Base-by-base conservation (phyloP, 257 asterid genomes). In the Rauvolfia tetraphylla region DNA sequence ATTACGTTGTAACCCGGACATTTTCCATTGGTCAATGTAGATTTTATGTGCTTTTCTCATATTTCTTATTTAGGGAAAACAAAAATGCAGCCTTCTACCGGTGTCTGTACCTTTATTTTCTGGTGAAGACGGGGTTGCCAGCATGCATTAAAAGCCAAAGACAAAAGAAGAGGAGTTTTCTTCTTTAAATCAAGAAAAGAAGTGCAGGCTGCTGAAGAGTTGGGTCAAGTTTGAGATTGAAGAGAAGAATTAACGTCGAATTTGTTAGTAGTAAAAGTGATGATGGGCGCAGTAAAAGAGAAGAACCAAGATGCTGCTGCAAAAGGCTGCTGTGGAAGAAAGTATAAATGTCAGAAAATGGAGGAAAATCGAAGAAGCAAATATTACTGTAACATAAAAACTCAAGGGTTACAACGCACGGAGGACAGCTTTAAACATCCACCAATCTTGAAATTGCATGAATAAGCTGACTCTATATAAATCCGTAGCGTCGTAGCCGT, bases 351-450 rank as follows among this genome's bases (percentile, higher is more conserved):
- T 73, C 79, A 81, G 84, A 81, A 77, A 77, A 67, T 71, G 73
- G 78, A 76, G 71, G 25, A 81, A 75, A 79, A 42, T 38, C 67
- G 48, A 74, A 67, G 51, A 68, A 76, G n/a, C 66, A 71, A 80
- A 56, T 73, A 76, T 67, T n/a, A 71, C 44, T 54, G 58, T 29
- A 5, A 27, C 68, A 7, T 72, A 71, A 67, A 73, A 41, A 4
- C 44, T 61, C 53, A 78, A 78, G 38, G 39, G 75, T 23, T 38
- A 27, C 5, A 49, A 27, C 25, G 74, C 33, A 11, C 41, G 57
- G 56, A 69, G 33, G 23, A 25, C 93, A 88, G 96, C 96, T 90
- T 90, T 90, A 87, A 90, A 80, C 91, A 79, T 65, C 79, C 79
- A 86, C 51, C 74, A 73, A 84, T 42, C 75, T 71, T 81, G 87